Conservation (phyloP, 768 basidiomycete species). For the Tricholoma furcatifolium region DNA sequence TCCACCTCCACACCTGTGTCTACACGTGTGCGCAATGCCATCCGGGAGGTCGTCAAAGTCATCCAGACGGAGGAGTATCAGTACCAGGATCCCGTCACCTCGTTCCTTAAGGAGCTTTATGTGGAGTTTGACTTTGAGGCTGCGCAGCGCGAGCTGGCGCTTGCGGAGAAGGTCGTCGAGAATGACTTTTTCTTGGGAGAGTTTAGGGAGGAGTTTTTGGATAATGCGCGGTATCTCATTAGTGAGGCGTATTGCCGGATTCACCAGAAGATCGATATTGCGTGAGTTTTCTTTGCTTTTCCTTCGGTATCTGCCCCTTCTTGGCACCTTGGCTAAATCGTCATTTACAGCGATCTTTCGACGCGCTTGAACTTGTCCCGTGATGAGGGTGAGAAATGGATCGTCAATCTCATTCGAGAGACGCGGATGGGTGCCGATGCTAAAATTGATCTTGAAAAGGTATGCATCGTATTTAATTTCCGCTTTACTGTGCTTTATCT, state of each 20-base stretch:
- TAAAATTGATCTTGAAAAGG: slow-evolving; percentile 96
- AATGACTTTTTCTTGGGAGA: slow-evolving; percentile 95
- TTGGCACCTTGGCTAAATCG: neutral
- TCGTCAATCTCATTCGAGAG: slow-evolving; percentile 97
- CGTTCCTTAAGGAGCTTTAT: slow-evolving; percentile 92
- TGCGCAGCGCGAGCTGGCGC: slow-evolving; percentile 78
- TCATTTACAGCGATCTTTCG: slow-evolving; percentile 71
- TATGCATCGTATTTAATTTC: slow-evolving; percentile 26
- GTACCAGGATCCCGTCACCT: slow-evolving; percentile 90
- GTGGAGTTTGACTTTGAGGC: slow-evolving; percentile 96
- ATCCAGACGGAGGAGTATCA: slow-evolving; percentile 96
- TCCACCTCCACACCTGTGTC: slow-evolving; percentile 46
- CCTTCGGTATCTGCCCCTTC: neutral
- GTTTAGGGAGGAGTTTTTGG: slow-evolving; percentile 92
- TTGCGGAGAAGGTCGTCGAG: slow-evolving; percentile 78
- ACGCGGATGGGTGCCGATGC: slow-evolving; percentile 96
- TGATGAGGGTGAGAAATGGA: slow-evolving; percentile 99
- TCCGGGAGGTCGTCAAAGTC: slow-evolving; percentile 90
- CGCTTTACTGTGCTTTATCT: neutral
- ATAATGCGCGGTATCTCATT: slow-evolving; percentile 94
- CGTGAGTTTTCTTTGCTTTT: slow-evolving; percentile 40
- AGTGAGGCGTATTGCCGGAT: slow-evolving; percentile 98
- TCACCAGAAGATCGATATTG: slow-evolving; percentile 89
- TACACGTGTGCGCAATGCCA: slow-evolving; percentile 80
- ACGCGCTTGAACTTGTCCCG: slow-evolving; percentile 89